phyloP scores from a whole-genome alignment of 164 flowering plant species.

The Brasenia schreberi region DNA sequence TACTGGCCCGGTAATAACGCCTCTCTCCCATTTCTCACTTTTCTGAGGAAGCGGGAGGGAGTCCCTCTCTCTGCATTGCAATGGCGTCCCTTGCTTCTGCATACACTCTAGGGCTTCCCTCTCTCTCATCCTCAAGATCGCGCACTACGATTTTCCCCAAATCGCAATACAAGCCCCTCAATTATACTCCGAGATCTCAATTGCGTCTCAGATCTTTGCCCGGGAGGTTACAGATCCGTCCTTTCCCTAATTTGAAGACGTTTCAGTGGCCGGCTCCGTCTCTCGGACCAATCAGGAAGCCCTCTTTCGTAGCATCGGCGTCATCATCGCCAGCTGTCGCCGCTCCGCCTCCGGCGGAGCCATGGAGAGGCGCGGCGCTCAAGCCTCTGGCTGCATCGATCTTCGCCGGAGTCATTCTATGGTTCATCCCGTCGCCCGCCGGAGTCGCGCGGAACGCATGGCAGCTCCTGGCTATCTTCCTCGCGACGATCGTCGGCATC shows the following conservation, averaged over 20 bases:
- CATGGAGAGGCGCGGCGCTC: conserved; percentile 80
- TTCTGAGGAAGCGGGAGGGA: too few relatives aligned
- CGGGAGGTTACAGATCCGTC: conserved; percentile 9
- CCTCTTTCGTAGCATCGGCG: conserved; percentile 3
- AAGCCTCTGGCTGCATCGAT: conserved; percentile 70
- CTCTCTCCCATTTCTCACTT: neutral
- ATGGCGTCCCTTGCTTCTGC: conserved; percentile 44
- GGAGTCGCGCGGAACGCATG: conserved; percentile 72
- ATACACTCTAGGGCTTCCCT: conserved; percentile 15
- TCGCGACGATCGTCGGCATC: conserved; percentile 85
- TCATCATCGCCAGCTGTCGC: conserved; percentile 4
- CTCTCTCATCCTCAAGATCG: conserved; percentile 17
- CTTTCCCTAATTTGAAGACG: neutral
- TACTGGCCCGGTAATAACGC: neutral
- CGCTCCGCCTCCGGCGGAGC: conserved; percentile 23
- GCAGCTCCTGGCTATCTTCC: conserved; percentile 79
- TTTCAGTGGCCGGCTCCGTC: neutral
- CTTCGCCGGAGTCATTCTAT: conserved; percentile 66
- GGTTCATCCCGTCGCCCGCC: conserved; percentile 68
- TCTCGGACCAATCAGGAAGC: neutral
- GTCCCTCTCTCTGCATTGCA: neutral
- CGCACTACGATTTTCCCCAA: neutral
- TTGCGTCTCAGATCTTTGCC: neutral
- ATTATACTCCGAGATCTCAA: neutral
- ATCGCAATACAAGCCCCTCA: neutral